Evolutionary conservation across 352 stramenopile genomes (phyloP).

Genomic region (Phytophthora sansomeana): DNA sequence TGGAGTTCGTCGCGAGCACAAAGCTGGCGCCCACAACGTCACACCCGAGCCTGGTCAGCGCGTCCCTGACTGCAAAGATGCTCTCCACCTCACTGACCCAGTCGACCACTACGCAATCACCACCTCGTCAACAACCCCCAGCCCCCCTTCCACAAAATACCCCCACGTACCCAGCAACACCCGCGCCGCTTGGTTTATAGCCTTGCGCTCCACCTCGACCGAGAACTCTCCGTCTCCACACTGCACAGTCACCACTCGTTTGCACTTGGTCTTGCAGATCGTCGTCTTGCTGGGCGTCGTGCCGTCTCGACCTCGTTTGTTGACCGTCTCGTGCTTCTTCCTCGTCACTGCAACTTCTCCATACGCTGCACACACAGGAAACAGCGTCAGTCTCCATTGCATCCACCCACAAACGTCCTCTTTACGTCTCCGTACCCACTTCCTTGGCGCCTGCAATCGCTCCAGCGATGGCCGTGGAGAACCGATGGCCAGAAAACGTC

Average conservation of each 20-base stretch:
- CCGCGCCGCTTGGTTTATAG: conserved; percentile 17
- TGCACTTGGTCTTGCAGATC: conserved; percentile 25
- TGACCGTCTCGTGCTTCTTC: conserved; percentile 10
- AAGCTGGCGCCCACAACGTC: conserved; percentile 63
- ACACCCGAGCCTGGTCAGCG: conserved; percentile 42
- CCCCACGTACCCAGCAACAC: conserved; percentile 41
- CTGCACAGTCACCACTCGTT: conserved; percentile 38
- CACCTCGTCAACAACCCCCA: background rate
- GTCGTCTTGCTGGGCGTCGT: conserved; percentile 15
- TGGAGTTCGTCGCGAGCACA: conserved; percentile 50
- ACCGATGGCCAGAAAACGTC: conserved; percentile 25
- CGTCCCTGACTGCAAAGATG: conserved; percentile 54
- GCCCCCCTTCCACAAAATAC: background rate
- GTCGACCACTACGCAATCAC: conserved; percentile 44
- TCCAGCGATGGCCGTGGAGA: conserved; percentile 50
- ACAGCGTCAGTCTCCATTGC: background rate
- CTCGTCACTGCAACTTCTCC: conserved; percentile 47
- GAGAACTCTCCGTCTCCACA: conserved; percentile 24
- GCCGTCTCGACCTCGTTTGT: conserved; percentile 13
- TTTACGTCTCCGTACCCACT: conserved; percentile 38
- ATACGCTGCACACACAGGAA: conserved; percentile 40
- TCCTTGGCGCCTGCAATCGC: conserved; percentile 55
- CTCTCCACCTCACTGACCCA: conserved; percentile 61
- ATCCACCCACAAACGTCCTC: background rate
- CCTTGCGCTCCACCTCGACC: conserved; percentile 45